These are phyloP conservation scores for Fusarium compactum DNA, from an alignment of 2,329 filamentous ascomycete genomes.

Conservation along the genomic window DNA sequence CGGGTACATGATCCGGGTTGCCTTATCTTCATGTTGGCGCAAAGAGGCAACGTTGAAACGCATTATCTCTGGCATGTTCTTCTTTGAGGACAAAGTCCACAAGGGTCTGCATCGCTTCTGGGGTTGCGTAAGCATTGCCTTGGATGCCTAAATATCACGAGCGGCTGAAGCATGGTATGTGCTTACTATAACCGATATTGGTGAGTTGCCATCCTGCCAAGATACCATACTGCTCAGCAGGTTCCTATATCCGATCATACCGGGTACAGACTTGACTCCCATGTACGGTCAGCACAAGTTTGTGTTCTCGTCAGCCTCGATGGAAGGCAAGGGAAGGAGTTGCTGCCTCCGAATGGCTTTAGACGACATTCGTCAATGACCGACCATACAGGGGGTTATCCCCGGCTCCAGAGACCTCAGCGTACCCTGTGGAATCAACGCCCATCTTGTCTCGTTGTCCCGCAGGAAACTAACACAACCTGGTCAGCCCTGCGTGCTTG, in stretches of 20 bases:
- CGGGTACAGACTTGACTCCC: background rate
- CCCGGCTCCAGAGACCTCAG: background rate
- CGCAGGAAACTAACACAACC: conserved; percentile 12
- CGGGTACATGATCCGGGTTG: conserved; percentile 28
- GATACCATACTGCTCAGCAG: conserved; percentile 4
- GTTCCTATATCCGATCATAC: conserved; percentile 3
- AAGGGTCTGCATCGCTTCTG: conserved; percentile 11
- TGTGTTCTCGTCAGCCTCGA: conserved; percentile 19
- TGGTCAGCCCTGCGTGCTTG: conserved; percentile 23
- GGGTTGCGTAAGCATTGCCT: conserved; percentile 24
- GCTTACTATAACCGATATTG: conserved; percentile 17
- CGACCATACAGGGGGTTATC: conserved; percentile 12
- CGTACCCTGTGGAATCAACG: background rate
- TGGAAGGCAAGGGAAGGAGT: background rate
- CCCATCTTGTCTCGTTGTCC: conserved; percentile 8
- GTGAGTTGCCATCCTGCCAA: conserved; percentile 6
- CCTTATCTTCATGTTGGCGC: conserved; percentile 16
- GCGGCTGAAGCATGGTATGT: conserved; percentile 12
- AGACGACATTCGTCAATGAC: background rate
- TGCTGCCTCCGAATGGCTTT: background rate
- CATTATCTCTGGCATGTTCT: conserved; percentile 18
- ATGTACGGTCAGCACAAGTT: conserved; percentile 11
- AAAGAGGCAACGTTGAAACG: conserved; percentile 12
- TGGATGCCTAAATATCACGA: conserved; percentile 1
- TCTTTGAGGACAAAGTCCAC: background rate